Base-by-base conservation (phyloP, 2,329 filamentous ascomycete genomes). In the Fusarium pininemorale region DNA sequence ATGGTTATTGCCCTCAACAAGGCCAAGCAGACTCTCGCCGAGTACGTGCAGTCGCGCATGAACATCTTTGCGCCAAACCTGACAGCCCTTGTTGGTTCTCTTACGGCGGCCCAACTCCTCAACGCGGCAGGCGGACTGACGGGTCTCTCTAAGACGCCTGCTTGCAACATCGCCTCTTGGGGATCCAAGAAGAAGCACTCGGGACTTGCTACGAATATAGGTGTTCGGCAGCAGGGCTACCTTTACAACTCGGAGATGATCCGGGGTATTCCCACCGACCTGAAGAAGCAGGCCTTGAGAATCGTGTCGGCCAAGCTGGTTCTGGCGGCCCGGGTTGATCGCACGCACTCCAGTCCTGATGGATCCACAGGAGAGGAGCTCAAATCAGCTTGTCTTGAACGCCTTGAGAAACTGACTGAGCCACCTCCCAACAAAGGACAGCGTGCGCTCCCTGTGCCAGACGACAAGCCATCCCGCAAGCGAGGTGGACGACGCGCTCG, bases 31-130 rank as follows among this genome's bases (percentile, higher is more conserved):
- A 93, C 91, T 2, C 88, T 99, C 62, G 97, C 94, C 5, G 93
- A 96, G 80, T 99, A 98, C 79, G 96, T 99, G 22, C 94, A 98
- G 83, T 98, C 96, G 41, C 93, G 96, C 70, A 98, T 99, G 94
- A 96, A 93, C 75, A 88, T 97, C 39, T 98, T 98, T 80, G 96
- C 96, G 9, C 96, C 96, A 1, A 99, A 99, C 78, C 84, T 98
- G 61, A 98, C 96, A 1, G 92, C 91, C 3, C 89, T 99, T 24
- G 93, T 99, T 66, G 96, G 96, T 24, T 96, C 96, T 1, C 88
- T 98, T 24, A 98, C 96, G 6, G 96, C 96, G 13, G 96, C 96
- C 8, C 96, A 98, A 83, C 90, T 99, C n/a, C 92, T 99, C 78
- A 98, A 98, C 82, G 94, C 94, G 68, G 93, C 95, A 0, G 96